Evolutionary conservation across 345 rosid genomes (phyloP).

Genomic region (Populus alba): DNA sequence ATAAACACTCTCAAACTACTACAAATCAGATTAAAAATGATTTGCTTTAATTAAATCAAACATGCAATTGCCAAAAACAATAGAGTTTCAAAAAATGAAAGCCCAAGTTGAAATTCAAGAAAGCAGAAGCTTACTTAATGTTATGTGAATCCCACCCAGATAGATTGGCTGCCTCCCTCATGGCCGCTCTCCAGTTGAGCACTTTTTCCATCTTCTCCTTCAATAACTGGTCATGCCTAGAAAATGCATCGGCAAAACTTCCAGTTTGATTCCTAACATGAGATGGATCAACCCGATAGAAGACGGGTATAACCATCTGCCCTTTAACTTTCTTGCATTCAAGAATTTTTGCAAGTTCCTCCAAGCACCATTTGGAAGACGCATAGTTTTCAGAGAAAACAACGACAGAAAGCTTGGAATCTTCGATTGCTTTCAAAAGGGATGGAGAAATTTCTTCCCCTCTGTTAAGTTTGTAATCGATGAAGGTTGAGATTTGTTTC

Average conservation of each 20-base stretch:
- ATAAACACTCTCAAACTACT: too few relatives aligned
- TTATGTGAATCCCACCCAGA: neutral
- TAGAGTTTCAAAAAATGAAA: neutral
- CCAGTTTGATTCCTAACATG: slow-evolving; percentile 2
- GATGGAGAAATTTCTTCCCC: slow-evolving; percentile 3
- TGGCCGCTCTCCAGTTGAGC: neutral
- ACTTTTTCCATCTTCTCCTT: too few relatives aligned
- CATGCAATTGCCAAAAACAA: too few relatives aligned
- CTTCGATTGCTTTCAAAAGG: neutral
- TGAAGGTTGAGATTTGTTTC: neutral
- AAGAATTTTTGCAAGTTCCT: neutral
- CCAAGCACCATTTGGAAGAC: too few relatives aligned
- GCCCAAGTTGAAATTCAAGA: too few relatives aligned
- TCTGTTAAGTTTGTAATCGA: neutral
- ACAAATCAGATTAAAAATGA: neutral
- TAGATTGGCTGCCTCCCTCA: neutral
- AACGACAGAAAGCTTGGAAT: slow-evolving; percentile 15
- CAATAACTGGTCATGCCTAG: neutral
- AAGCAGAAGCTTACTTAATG: neutral
- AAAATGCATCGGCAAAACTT: neutral
- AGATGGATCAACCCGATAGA: neutral
- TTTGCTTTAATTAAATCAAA: neutral
- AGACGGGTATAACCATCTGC: slow-evolving; percentile 2
- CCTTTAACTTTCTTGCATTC: slow-evolving; percentile 3
- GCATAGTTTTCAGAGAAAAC: neutral